Conservation (phyloP, 163 green algal genomes). For the Chloroidium sp. region DNA sequence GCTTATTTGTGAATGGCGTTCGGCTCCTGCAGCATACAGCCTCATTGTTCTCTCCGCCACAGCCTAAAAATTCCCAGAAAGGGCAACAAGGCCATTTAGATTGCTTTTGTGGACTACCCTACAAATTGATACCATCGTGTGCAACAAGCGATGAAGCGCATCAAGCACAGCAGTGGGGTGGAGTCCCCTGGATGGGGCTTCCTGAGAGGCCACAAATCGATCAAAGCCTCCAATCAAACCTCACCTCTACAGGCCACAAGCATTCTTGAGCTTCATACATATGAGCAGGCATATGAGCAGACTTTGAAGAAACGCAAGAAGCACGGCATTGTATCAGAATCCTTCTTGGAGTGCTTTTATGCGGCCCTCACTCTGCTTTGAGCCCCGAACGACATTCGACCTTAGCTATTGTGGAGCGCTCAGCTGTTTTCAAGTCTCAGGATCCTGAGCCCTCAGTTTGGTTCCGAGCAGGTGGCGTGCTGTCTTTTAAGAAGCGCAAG, state of each 20-base stretch:
- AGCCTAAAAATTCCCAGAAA: no score
- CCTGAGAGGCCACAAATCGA: slow-evolving; percentile 12
- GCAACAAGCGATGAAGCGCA: slow-evolving; percentile 15
- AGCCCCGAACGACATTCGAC: background rate
- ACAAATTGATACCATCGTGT: no score
- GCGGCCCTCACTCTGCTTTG: slow-evolving; percentile 5
- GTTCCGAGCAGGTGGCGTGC: slow-evolving; percentile 9
- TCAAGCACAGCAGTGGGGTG: slow-evolving; percentile 17
- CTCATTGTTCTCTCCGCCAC: no score
- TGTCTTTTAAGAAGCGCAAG: slow-evolving; percentile 26
- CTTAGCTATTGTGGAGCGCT: no score
- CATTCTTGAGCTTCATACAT: no score
- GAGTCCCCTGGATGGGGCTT: slow-evolving; percentile 41
- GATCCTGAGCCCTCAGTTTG: background rate
- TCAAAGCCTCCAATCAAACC: background rate
- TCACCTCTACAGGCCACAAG: background rate
- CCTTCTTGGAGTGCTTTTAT: slow-evolving; percentile 36
- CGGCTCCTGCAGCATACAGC: no score
- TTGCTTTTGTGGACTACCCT: no score
- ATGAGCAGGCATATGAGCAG: slow-evolving; percentile 1
- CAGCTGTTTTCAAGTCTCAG: background rate
- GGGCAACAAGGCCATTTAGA: no score
- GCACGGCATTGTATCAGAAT: slow-evolving; percentile 20
- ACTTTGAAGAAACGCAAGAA: slow-evolving; percentile 26
- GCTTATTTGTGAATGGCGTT: no score